Evolutionary conservation across 2,329 filamentous ascomycete species (phyloP).

Genomic region (Aspergillus fumigatiaffinis): DNA sequence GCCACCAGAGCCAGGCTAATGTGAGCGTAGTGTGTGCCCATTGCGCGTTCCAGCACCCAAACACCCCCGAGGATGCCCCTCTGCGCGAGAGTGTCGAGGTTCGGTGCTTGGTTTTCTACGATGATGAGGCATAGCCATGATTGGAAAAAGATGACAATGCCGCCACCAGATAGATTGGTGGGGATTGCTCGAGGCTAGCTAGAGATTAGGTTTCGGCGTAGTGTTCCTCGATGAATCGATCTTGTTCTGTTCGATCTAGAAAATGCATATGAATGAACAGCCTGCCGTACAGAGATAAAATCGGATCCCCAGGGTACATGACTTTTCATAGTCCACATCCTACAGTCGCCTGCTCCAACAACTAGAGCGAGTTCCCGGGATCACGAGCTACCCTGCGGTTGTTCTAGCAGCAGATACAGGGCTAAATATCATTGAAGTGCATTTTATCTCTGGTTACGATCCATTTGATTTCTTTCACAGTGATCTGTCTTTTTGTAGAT

Average conservation of each 20-base stretch:
- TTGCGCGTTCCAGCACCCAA: conserved; percentile 1
- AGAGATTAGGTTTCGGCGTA: not conserved
- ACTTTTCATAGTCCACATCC: not conserved
- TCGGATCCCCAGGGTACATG: not conserved
- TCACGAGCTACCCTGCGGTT: not conserved
- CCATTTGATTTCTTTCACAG: too few relatives aligned
- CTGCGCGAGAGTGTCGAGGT: conserved; percentile 2
- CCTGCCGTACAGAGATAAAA: not conserved
- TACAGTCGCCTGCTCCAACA: not conserved
- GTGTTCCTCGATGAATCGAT: not conserved
- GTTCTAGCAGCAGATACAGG: not conserved
- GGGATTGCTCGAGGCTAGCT: not conserved
- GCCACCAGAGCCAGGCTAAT: not conserved
- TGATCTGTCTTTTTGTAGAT: not conserved
- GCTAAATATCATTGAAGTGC: not conserved
- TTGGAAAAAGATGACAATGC: not conserved
- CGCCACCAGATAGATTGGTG: not conserved
- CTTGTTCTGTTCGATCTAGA: not conserved
- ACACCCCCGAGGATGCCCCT: not conserved
- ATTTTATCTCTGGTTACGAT: not conserved
- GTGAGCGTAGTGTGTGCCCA: not conserved
- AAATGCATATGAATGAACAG: not conserved
- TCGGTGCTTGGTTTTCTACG: conserved; percentile 1
- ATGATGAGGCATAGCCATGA: not conserved
- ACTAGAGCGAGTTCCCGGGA: not conserved